A percentile compares a stretch with the other conserved stretches of the same genome.
These are phyloP conservation scores for Grigorovia yakushimaensis DNA, from an alignment of 805 yeast species.

Conservation along the genomic window DNA sequence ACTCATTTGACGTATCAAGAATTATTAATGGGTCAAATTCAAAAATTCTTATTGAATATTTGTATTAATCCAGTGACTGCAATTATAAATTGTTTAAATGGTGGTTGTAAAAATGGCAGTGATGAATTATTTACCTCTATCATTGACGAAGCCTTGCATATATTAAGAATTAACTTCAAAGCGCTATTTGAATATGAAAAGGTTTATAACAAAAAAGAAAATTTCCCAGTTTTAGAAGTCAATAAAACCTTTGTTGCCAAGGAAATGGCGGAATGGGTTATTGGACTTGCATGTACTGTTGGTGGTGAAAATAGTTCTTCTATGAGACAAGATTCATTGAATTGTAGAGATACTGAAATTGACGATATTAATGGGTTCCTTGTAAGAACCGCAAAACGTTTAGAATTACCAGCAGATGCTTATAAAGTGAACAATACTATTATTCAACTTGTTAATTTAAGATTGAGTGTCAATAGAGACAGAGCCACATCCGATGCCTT, in stretches of 20 bases:
- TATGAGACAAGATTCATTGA: conserved; percentile 45
- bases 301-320: conserved; percentile 49
- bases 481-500: conserved; percentile 8
- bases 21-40: conserved; percentile 51
- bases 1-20: conserved; percentile 35
- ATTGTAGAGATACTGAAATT: conserved; percentile 58
- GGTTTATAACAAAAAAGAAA: conserved; percentile 10
- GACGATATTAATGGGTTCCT: conserved; percentile 79
- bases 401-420: conserved; percentile 24
- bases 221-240: conserved; percentile 23
- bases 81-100: conserved; percentile 65
- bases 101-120: conserved; percentile 53
- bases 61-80: conserved; percentile 83
- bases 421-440: conserved; percentile 28
- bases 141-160: conserved; percentile 28
- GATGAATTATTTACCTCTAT: conserved; percentile 26
- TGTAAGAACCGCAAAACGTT: conserved; percentile 41
- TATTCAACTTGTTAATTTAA: conserved; percentile 28
- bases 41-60: conserved; percentile 69
- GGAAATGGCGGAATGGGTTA: conserved; percentile 30
- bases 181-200: conserved; percentile 23
- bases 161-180: conserved; percentile 22
- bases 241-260: conserved; percentile 24
- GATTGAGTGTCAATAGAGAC: conserved; percentile 21
- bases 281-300: conserved; percentile 33